These are phyloP conservation scores for Mucor irregularis DNA, from an alignment of 371 early-diverging fungal species.

Conservation along the genomic window DNA sequence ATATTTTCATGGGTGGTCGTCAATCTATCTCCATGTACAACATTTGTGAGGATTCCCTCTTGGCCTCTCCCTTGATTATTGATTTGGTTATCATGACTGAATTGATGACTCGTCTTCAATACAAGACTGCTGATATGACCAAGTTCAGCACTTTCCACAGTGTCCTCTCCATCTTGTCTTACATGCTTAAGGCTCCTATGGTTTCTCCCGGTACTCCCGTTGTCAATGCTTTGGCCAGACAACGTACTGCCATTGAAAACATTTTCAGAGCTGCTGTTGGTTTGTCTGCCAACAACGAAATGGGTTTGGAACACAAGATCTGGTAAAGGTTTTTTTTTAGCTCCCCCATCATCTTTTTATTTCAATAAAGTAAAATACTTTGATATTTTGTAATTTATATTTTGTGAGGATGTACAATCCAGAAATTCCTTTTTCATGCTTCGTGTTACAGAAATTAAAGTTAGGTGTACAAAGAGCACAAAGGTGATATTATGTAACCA, in stretches of 20 bases:
- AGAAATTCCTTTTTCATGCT: too few species aligned
- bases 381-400: too few species aligned
- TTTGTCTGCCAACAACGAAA: slow-evolving; percentile 86
- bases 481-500: too few species aligned
- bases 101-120: slow-evolving; percentile 93
- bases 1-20: slow-evolving; percentile 98
- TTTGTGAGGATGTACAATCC: too few species aligned
- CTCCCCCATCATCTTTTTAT: too few species aligned
- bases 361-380: too few species aligned
- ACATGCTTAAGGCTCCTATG: slow-evolving; percentile 93
- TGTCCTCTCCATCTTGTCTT: slow-evolving; percentile 86
- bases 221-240: slow-evolving; percentile 92
- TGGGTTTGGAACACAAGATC: slow-evolving; percentile 86
- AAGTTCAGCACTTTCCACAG: slow-evolving; percentile 87
- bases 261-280: slow-evolving; percentile 95
- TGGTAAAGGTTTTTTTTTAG: slow-evolving; percentile 48
- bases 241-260: slow-evolving; percentile 95
- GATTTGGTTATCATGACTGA: slow-evolving; percentile 93
- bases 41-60: slow-evolving; percentile 96
- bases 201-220: slow-evolving; percentile 91
- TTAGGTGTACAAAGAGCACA: too few species aligned
- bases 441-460: too few species aligned
- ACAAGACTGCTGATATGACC: slow-evolving; percentile 67
- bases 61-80: slow-evolving; percentile 95
- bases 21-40: slow-evolving; percentile 96